Evolutionary conservation across 2,329 filamentous ascomycete genomes (phyloP).

Genomic region (Bipolaris oryzae): DNA sequence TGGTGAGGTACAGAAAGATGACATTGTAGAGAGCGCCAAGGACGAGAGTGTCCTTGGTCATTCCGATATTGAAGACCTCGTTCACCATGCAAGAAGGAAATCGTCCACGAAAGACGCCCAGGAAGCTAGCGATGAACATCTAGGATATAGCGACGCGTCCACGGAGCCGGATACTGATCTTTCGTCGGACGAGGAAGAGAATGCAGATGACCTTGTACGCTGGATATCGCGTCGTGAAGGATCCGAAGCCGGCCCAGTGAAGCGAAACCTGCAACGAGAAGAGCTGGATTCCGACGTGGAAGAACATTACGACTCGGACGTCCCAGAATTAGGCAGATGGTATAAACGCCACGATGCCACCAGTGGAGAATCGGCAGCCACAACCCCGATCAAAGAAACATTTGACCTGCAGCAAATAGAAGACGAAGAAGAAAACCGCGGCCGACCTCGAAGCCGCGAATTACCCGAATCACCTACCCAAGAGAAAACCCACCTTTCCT

Average conservation of each 20-base stretch:
- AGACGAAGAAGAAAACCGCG: conserved; percentile 12
- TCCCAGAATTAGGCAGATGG: conserved; percentile 31
- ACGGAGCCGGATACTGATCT: conserved; percentile 39
- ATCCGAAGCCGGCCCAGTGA: conserved; percentile 28
- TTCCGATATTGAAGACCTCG: conserved; percentile 42
- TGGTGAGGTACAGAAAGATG: conserved; percentile 26
- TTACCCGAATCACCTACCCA: conserved; percentile 1
- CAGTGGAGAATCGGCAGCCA: conserved; percentile 30
- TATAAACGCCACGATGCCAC: conserved; percentile 29
- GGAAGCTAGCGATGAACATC: background rate
- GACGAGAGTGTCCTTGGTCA: conserved; percentile 34
- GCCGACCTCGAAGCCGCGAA: conserved; percentile 19
- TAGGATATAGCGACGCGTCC: conserved; percentile 35
- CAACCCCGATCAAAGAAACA: conserved; percentile 5
- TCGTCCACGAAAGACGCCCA: conserved; percentile 10
- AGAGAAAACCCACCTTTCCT: conserved; percentile 19
- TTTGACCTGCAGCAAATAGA: background rate
- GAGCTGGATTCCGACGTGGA: conserved; percentile 17
- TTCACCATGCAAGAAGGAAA: conserved; percentile 34
- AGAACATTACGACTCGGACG: conserved; percentile 28
- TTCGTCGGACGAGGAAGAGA: conserved; percentile 26
- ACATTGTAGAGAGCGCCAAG: conserved; percentile 9
- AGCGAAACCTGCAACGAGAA: conserved; percentile 12
- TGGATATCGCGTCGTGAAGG: conserved; percentile 34
- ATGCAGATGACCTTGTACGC: conserved; percentile 32